phyloP scores from a whole-genome alignment of 306 rosid species.

The Dalbergia cochinchinensis region DNA sequence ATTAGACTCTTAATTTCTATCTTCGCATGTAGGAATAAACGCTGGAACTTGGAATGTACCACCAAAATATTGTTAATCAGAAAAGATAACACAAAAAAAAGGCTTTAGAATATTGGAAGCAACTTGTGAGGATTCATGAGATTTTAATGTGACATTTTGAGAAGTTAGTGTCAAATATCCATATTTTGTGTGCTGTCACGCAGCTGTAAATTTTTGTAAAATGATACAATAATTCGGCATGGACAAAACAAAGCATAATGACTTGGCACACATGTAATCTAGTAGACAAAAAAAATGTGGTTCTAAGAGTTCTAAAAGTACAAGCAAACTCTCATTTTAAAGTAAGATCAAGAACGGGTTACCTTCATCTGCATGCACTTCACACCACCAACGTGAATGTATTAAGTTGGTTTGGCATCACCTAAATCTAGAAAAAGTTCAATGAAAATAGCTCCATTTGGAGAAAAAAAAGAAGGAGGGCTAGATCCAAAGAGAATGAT shows the following conservation, averaged over 20 bases:
- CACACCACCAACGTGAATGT: too few species aligned
- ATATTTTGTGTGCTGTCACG: too few species aligned
- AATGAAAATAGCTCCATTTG: too few species aligned
- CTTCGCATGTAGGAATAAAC: conserved; percentile 3
- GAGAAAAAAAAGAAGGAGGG: not conserved
- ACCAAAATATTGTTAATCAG: too few species aligned
- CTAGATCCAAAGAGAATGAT: not conserved
- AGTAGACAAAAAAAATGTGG: not conserved
- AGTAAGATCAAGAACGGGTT: not conserved
- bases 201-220: too few species aligned
- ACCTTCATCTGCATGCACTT: too few species aligned
- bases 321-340: not conserved
- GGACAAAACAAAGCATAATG: not conserved
- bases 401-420: not conserved
- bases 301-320: not conserved
- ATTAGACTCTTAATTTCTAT: not conserved
- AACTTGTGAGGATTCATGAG: not conserved
- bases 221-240: not conserved
- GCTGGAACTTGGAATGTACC: not conserved
- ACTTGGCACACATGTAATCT: not conserved
- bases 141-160: not conserved
- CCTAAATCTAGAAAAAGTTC: not conserved
- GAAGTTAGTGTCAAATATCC: not conserved
- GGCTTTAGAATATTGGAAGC: not conserved
- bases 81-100: too few species aligned